Evolutionary conservation across 1,284 basidiomycete species (phyloP), one percentile per base, ranked within the genome.

Genomic region (Ustanciosporium gigantosporum): DNA sequence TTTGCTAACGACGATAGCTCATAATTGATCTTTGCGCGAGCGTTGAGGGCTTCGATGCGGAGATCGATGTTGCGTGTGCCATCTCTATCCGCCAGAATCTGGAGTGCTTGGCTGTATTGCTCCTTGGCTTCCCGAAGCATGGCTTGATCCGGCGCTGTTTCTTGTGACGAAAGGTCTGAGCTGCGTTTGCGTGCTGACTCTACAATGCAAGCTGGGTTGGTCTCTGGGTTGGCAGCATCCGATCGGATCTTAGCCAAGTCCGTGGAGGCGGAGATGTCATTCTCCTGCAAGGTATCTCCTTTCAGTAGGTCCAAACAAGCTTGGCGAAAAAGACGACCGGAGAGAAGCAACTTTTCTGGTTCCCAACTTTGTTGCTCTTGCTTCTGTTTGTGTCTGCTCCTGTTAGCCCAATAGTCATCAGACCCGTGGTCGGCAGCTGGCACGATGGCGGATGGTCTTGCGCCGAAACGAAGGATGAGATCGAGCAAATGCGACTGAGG

Each of bases 51-150:
- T 9, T 51, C 41, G 40, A 48, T 51, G 16, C 44, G 41, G 16
- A 50, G 47, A 17, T 23, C 15, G 5, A 48, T n/a, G 27, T 62
- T 62, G 25, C 59, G 59, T 31, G 37, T 21, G 9, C 59, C 45
- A n/a, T 51, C 47, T 1, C 59, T 43, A 5, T 31, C 39, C 17
- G 32, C 44, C 1, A 62, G 48, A 25, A 62, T 56, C 11, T 41
- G 52, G 19, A 62, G 14, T 5, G 59, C 59, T 2, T 46, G 48
- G 25, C 37, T 51, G 21, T 56, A 38, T 23, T 36, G 6, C n/a
- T 56, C 51, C n/a, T 62, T 62, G 11, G 31, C 45, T 23, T 14
- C 31, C 34, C 45, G 37, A 7, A 45, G 31, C 19, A 21, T 9
- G 0, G 25, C 16, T 25, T 50, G 51, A 19, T 42, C 35, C 8